A percentile compares a stretch with the other conserved stretches of the same genome.
Conservation (phyloP, 2,329 filamentous ascomycete genomes). For the Alternaria sp. region DNA sequence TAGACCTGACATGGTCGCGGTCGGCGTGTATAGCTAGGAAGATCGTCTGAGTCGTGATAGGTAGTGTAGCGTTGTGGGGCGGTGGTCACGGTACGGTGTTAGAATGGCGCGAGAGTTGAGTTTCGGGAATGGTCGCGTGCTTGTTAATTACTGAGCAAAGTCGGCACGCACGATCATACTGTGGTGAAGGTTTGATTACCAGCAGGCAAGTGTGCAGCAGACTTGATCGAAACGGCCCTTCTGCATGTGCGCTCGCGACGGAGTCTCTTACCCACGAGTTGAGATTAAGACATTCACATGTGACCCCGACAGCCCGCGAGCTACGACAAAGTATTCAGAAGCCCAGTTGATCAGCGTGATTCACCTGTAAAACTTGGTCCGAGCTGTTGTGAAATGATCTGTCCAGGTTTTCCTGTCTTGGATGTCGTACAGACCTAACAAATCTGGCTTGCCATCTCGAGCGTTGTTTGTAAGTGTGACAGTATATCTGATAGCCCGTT, state of each 20-base stretch:
- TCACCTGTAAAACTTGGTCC: background rate
- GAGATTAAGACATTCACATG: background rate
- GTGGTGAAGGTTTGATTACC: background rate
- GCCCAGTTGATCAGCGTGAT: background rate
- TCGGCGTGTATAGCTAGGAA: no score
- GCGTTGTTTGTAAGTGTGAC: conserved; percentile 29
- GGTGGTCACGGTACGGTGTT: background rate
- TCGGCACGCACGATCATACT: background rate
- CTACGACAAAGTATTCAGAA: background rate
- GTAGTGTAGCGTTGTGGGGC: background rate
- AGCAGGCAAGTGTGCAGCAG: background rate
- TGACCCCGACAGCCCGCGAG: background rate
- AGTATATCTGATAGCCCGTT: conserved; percentile 20
- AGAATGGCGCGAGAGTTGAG: background rate
- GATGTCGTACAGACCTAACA: conserved; percentile 26
- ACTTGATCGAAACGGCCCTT: background rate
- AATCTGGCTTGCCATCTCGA: conserved; percentile 22
- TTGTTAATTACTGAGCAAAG: background rate
- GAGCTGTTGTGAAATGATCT: conserved; percentile 16
- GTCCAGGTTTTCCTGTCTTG: conserved; percentile 32
- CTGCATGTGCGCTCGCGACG: background rate
- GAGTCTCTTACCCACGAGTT: background rate
- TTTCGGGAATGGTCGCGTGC: background rate
- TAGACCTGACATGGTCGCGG: background rate
- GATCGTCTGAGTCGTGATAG: background rate